Evolutionary conservation across 1,284 basidiomycete species (phyloP).

Genomic region (Naganishia sp.): DNA sequence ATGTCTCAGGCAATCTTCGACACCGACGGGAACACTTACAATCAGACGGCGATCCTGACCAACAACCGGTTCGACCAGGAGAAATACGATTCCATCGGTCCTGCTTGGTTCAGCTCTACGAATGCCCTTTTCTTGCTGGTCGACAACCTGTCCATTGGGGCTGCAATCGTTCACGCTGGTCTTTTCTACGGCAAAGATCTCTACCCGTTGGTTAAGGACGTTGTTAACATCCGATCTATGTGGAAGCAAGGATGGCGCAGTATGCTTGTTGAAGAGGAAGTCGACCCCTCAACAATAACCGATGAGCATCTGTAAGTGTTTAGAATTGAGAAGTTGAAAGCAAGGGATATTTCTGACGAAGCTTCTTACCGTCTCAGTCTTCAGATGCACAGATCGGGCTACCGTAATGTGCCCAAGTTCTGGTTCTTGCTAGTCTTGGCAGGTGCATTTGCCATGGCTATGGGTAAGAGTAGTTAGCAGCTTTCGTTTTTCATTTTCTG

Average conservation of each 20-base stretch:
- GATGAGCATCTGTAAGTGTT: constrained; percentile 57
- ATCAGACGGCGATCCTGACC: constrained; percentile 62
- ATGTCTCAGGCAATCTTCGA: constrained; percentile 65
- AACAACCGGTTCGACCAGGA: constrained; percentile 62
- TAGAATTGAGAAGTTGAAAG: not conserved
- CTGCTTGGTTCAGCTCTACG: constrained; percentile 58
- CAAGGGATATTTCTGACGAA: not conserved
- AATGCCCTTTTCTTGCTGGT: constrained; percentile 36
- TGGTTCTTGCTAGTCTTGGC: constrained; percentile 65
- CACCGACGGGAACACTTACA: constrained; percentile 61
- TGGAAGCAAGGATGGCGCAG: constrained; percentile 30
- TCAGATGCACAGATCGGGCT: constrained; percentile 56
- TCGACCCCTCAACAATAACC: constrained; percentile 54
- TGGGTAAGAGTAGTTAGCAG: constrained; percentile 28
- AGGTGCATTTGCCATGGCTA: constrained; percentile 50
- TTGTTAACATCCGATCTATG: constrained; percentile 15
- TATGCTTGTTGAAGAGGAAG: constrained; percentile 34
- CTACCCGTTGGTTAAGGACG: constrained; percentile 28
- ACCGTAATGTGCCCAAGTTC: constrained; percentile 64
- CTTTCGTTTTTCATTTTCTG: constrained; percentile 41
- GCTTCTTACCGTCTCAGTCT: constrained; percentile 30
- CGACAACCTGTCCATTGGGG: constrained; percentile 58
- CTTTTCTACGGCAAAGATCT: constrained; percentile 28
- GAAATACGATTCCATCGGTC: constrained; percentile 60
- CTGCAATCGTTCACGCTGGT: constrained; percentile 27